Evolutionary conservation across 1,284 basidiomycete species (phyloP).

Genomic region (Ustilago hordei): DNA sequence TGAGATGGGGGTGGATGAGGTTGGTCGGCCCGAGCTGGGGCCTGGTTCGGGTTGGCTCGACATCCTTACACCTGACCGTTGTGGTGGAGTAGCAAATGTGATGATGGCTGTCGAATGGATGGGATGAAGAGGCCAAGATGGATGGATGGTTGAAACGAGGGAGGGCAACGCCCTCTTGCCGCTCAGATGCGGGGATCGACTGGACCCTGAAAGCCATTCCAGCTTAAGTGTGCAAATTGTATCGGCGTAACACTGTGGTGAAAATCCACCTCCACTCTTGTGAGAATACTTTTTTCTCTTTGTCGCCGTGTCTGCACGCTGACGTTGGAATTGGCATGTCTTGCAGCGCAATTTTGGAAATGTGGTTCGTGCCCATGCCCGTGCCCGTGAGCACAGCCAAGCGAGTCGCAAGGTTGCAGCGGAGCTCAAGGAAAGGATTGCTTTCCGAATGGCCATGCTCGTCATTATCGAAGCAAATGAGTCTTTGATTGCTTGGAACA

Average conservation of each 20-base stretch:
- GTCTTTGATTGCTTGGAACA: not conserved
- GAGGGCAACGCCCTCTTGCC: not conserved
- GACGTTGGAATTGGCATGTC: slow-evolving; percentile 31
- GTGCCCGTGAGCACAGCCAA: not conserved
- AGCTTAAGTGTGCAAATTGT: not conserved
- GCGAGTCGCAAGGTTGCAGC: not conserved
- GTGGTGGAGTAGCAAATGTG: not conserved
- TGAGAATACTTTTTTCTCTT: not conserved
- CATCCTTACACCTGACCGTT: not conserved
- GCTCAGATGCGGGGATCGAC: slow-evolving; percentile 20
- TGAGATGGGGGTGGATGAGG: slow-evolving; percentile 14
- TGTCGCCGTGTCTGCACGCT: slow-evolving; percentile 28
- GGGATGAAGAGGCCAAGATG: not conserved
- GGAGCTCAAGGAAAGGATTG: not conserved
- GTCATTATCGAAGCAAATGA: not conserved
- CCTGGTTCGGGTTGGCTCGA: slow-evolving; percentile 1
- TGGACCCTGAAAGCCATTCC: slow-evolving; percentile 21
- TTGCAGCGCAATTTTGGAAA: not conserved
- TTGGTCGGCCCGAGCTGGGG: slow-evolving; percentile 21
- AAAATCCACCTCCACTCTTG: not conserved
- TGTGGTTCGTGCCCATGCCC: not conserved
- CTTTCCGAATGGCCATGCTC: not conserved
- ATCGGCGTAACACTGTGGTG: not conserved
- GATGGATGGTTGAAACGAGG: not conserved
- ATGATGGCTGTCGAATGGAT: slow-evolving; percentile 10